A percentile compares a stretch with the other conserved stretches of the same genome.
Evolutionary conservation across 2,329 filamentous ascomycete genomes (phyloP).

Genomic region (Aspergillus uvarum): DNA sequence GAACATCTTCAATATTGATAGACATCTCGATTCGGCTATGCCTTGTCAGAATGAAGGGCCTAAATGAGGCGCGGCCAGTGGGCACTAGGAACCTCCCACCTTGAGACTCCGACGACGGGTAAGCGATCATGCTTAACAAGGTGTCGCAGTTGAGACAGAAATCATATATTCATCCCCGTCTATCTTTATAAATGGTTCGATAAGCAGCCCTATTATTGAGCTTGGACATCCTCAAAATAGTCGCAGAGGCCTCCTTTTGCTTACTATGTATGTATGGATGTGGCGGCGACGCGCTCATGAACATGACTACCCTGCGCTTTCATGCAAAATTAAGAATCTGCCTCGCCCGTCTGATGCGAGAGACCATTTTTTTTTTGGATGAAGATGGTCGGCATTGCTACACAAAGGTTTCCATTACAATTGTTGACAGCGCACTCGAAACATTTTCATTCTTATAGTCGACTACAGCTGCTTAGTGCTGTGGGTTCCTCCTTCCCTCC

Average conservation of each 20-base stretch:
- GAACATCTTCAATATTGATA: not conserved
- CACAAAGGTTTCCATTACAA: too few relatives aligned
- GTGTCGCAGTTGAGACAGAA: not conserved
- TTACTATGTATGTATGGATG: not conserved
- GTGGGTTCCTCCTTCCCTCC: not conserved
- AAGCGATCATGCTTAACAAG: not conserved
- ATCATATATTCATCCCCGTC: not conserved
- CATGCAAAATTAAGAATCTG: not conserved
- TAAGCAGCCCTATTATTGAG: not conserved
- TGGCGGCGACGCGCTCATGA: not conserved
- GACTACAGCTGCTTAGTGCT: not conserved
- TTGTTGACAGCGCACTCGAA: too few relatives aligned
- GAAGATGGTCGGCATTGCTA: too few relatives aligned
- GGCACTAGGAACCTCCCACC: not conserved
- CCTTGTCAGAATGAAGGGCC: not conserved
- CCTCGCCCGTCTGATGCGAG: not conserved
- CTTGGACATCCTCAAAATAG: not conserved
- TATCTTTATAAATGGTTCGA: not conserved
- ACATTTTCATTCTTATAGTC: not conserved
- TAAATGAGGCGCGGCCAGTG: not conserved
- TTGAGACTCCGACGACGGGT: too few relatives aligned
- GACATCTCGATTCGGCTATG: not conserved
- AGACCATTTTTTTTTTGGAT: not conserved
- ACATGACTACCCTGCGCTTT: not conserved
- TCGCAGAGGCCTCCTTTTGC: not conserved